Evolutionary conservation across 2,329 filamentous ascomycete genomes (phyloP).

Genomic region (Purpureocillium takamizusanense): DNA sequence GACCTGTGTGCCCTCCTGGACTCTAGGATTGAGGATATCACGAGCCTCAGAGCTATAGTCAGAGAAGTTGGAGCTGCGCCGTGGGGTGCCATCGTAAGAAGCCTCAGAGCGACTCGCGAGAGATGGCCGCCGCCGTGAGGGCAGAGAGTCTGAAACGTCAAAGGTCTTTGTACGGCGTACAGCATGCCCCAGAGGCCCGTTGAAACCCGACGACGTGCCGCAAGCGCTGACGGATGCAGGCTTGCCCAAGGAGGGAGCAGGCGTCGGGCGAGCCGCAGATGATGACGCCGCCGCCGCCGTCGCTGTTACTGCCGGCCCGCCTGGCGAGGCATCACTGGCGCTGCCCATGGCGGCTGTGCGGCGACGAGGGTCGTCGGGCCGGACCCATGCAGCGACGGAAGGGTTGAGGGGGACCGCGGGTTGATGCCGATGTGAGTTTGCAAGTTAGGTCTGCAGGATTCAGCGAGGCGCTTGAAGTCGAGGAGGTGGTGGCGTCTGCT

Average conservation of each 20-base stretch:
- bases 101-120: conserved; percentile 14
- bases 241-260: not conserved
- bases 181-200: conserved; percentile 20
- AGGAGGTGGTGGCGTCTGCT: no score
- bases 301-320: no score
- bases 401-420: no score
- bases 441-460: no score
- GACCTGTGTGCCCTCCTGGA: conserved; percentile 28
- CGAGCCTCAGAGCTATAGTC: conserved; percentile 65
- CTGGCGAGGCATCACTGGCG: no score
- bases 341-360: no score
- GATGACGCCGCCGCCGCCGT: not conserved
- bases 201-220: conserved; percentile 3
- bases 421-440: no score
- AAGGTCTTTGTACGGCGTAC: conserved; percentile 32
- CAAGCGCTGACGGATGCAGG: not conserved
- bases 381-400: no score
- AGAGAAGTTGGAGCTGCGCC: conserved; percentile 71
- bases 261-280: no score
- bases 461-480: no score
- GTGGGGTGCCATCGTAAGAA: conserved; percentile 19
- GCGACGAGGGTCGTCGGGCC: no score
- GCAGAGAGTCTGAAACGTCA: conserved; percentile 25
- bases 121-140: conserved; percentile 7
- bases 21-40: conserved; percentile 50